Percentiles rank a stretch among this genome's conserved stretches.
These are phyloP conservation scores for Alternaria sp. DNA, from an alignment of 2,329 filamentous ascomycete species.

Conservation along the genomic window DNA sequence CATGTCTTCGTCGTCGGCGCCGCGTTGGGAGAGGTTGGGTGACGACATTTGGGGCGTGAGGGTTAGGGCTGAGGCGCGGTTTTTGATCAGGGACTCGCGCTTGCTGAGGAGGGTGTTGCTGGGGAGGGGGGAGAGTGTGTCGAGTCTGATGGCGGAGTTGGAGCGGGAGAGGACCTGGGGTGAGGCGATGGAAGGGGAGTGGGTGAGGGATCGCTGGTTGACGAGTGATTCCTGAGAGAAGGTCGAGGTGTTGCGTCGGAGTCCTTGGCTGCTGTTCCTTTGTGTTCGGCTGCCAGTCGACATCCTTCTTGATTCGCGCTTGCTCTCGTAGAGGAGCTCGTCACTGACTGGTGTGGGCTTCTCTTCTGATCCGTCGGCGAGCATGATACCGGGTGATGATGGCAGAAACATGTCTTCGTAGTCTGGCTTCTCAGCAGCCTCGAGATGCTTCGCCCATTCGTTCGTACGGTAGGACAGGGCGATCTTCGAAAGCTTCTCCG, in stretches of 20 bases:
- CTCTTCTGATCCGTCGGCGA: constrained; percentile 55
- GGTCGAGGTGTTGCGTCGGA: constrained; percentile 30
- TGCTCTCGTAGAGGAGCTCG: constrained; percentile 29
- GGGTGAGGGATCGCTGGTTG: constrained; percentile 21
- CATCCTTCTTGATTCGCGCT: constrained; percentile 30
- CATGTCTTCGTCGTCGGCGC: constrained; percentile 66
- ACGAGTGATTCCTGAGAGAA: constrained; percentile 27
- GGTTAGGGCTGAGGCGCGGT: constrained; percentile 47
- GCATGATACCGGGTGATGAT: constrained; percentile 51
- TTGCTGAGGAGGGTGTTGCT: constrained; percentile 61
- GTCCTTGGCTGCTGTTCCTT: constrained; percentile 23
- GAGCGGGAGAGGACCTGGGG: constrained; percentile 27
- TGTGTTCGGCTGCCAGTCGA: constrained; percentile 31
- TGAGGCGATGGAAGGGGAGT: constrained; percentile 25
- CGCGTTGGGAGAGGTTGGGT: constrained; percentile 29
- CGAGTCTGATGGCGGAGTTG: constrained; percentile 20
- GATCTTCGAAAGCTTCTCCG: constrained; percentile 74
- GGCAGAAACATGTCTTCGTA: constrained; percentile 65
- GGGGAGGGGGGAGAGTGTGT: constrained; percentile 35
- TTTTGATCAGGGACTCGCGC: constrained; percentile 60
- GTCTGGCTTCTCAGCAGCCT: constrained; percentile 75
- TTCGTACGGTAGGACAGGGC: constrained; percentile 87
- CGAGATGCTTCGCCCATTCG: constrained; percentile 93
- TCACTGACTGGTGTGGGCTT: constrained; percentile 58
- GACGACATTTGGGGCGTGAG: constrained; percentile 43